Conservation (phyloP, 2,329 filamentous ascomycete species). For the Pyrenophora graminea region DNA sequence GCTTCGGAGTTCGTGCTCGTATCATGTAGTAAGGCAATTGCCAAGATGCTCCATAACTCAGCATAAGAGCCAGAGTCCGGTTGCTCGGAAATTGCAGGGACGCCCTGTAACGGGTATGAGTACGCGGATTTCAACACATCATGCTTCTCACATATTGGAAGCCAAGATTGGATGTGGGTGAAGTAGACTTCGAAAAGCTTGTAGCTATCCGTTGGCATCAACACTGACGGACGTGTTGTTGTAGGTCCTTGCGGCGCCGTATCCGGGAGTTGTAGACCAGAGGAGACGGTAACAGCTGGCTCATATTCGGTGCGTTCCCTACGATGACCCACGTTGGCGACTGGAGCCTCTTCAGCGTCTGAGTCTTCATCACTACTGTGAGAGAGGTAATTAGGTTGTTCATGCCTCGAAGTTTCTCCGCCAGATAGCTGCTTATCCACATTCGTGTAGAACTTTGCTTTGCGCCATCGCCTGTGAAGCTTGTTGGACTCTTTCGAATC, state of each 20-base stretch:
- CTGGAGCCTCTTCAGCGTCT: slow-evolving; percentile 21
- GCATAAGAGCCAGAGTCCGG: slow-evolving; percentile 46
- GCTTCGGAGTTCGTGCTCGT: slow-evolving; percentile 1
- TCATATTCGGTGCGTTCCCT: slow-evolving; percentile 6
- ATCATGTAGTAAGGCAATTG: slow-evolving; percentile 46
- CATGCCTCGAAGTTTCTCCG: slow-evolving; percentile 38
- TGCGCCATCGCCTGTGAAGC: slow-evolving; percentile 66
- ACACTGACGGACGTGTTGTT: neutral
- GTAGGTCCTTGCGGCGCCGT: neutral
- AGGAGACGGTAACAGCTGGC: neutral
- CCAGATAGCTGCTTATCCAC: slow-evolving; percentile 66
- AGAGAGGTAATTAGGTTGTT: slow-evolving; percentile 22
- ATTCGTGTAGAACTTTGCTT: slow-evolving; percentile 64
- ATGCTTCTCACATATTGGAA: slow-evolving; percentile 73
- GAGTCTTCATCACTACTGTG: slow-evolving; percentile 36
- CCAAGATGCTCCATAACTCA: slow-evolving; percentile 53
- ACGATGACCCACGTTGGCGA: neutral
- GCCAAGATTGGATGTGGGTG: slow-evolving; percentile 75
- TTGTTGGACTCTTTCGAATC: slow-evolving; percentile 59
- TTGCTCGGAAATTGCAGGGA: slow-evolving; percentile 30
- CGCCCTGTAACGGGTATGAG: slow-evolving; percentile 54
- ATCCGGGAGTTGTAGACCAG: neutral
- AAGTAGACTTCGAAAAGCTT: slow-evolving; percentile 73
- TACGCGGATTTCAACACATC: slow-evolving; percentile 63
- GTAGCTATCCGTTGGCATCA: slow-evolving; percentile 60